Evolutionary conservation across 306 rosid genomes (phyloP).

Genomic region (Elaeagnus macrophylla): DNA sequence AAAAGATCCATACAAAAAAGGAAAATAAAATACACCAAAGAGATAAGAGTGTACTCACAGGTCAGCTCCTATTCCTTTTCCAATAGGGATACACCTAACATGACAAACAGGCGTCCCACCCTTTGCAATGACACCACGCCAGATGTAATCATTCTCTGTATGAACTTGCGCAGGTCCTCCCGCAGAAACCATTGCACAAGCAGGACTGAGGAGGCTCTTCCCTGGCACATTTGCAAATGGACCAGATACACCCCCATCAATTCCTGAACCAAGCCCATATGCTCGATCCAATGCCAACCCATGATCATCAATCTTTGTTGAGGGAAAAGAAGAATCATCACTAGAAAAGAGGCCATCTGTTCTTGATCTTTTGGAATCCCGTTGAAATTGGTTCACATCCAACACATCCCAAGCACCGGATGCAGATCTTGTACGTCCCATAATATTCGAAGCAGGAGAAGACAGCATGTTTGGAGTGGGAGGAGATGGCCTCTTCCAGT

Average conservation of each 20-base stretch:
- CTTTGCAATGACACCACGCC: conserved; percentile 95
- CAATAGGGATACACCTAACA: conserved; percentile 87
- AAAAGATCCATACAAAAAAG: conserved; percentile 1
- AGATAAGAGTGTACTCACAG: conserved; percentile 60
- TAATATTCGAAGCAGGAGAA: conserved; percentile 53
- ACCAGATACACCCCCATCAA: conserved; percentile 37
- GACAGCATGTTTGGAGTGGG: conserved; percentile 62
- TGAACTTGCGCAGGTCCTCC: conserved; percentile 45
- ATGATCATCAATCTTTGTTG: conserved; percentile 48
- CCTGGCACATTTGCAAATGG: conserved; percentile 42
- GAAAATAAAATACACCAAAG: conserved; percentile 1
- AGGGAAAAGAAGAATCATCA: conserved; percentile 48
- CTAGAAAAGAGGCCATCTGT: conserved; percentile 47
- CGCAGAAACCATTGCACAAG: conserved; percentile 34
- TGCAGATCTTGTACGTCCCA: conserved; percentile 50
- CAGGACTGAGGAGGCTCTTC: conserved; percentile 50
- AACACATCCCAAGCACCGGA: conserved; percentile 71
- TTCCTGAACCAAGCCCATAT: conserved; percentile 39
- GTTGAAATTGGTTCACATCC: conserved; percentile 62
- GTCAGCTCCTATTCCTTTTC: conserved; percentile 70
- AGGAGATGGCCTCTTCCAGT: conserved; percentile 80
- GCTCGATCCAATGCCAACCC: conserved; percentile 45
- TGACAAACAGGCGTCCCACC: conserved; percentile 98
- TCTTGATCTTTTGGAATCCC: conserved; percentile 74
- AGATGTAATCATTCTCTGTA: conserved; percentile 61